These are phyloP conservation scores for Mycena pura DNA, from an alignment of 768 basidiomycete genomes.

Conservation along the genomic window DNA sequence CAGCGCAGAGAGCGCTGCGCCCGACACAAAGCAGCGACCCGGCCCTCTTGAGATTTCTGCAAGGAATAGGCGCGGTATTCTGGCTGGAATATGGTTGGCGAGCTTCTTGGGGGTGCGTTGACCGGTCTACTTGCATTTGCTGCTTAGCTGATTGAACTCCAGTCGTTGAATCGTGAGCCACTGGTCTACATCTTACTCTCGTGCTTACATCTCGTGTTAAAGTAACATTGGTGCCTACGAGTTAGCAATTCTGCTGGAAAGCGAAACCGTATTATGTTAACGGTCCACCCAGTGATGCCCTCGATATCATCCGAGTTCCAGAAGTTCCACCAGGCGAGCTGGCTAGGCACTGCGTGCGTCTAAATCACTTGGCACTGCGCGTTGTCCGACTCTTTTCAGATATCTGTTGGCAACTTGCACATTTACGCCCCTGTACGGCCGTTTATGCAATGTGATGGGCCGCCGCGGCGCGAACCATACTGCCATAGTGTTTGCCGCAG, in stretches of 20 bases:
- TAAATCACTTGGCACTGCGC: neutral
- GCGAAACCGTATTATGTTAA: neutral
- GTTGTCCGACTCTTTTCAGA: conserved; percentile 38
- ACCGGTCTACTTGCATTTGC: neutral
- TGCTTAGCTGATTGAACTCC: neutral
- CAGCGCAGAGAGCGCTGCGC: neutral
- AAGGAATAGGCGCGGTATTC: conserved; percentile 9
- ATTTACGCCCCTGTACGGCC: conserved; percentile 85
- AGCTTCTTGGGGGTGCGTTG: conserved; percentile 21
- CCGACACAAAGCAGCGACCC: conserved; percentile 2
- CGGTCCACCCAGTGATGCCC: conserved; percentile 64
- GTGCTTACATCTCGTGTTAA: neutral
- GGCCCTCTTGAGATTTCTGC: conserved; percentile 22
- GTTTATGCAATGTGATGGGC: conserved; percentile 78
- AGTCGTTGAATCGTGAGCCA: conserved; percentile 26
- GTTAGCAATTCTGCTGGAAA: neutral
- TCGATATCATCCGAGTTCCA: conserved; percentile 83
- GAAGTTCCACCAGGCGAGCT: conserved; percentile 79
- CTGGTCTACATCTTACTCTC: neutral
- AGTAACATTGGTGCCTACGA: conserved; percentile 25
- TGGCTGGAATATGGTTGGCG: conserved; percentile 18
- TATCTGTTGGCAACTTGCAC: conserved; percentile 83
- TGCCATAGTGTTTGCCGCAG: conserved; percentile 63
- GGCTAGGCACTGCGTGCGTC: conserved; percentile 80
- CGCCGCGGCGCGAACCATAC: conserved; percentile 71